phyloP scores from a whole-genome alignment of 306 rosid species.

The Lathyrus tuberosus region DNA sequence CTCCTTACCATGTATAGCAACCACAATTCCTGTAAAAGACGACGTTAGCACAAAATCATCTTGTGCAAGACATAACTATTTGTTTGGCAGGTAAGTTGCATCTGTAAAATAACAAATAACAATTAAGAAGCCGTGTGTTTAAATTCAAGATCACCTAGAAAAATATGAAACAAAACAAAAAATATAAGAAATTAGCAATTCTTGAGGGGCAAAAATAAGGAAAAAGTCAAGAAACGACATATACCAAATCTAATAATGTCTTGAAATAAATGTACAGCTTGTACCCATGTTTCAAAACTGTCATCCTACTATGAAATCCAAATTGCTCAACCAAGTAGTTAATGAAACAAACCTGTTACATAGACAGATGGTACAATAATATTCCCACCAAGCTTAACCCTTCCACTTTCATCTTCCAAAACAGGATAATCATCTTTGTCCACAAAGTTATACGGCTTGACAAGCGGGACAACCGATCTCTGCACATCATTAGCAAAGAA shows the following conservation, averaged over 20 bases:
- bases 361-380: constrained; percentile 66
- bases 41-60: constrained; percentile 40
- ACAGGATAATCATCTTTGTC: constrained; percentile 75
- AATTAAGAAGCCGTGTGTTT: constrained; percentile 19
- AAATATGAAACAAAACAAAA: constrained; percentile 31
- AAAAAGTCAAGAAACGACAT: not conserved
- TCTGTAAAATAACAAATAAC: constrained; percentile 20
- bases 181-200: constrained; percentile 28
- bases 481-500: constrained; percentile 40
- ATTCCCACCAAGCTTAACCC: constrained; percentile 81
- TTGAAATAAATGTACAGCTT: not conserved
- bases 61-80: constrained; percentile 19
- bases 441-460: constrained; percentile 73
- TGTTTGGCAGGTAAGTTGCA: constrained; percentile 12
- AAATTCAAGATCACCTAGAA: constrained; percentile 30
- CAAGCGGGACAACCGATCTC: constrained; percentile 73
- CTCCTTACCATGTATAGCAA: constrained; percentile 82
- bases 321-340: constrained; percentile 9
- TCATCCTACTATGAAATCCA: constrained; percentile 26
- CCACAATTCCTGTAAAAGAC: constrained; percentile 64
- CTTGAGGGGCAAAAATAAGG: not conserved
- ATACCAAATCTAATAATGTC: constrained; percentile 22
- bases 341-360: constrained; percentile 71
- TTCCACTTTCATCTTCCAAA: constrained; percentile 95
- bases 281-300: constrained; percentile 11